These are phyloP conservation scores for Solanum paucissectum DNA, from an alignment of 257 asterid species.

Conservation along the genomic window DNA sequence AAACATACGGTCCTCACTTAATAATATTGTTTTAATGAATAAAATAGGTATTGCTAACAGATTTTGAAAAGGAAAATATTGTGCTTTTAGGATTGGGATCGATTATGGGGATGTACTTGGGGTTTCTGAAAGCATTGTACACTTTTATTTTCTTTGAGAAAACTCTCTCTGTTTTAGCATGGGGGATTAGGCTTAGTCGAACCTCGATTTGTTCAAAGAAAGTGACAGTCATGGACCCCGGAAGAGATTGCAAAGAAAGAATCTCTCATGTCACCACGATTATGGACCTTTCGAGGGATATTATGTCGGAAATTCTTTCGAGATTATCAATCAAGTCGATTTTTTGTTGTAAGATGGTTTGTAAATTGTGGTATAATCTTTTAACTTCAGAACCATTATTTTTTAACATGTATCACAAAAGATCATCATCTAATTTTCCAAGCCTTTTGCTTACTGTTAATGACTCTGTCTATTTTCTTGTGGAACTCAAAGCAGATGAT, in stretches of 20 bases:
- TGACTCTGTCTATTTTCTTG: background rate
- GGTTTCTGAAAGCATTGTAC: no score
- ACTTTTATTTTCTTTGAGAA: no score
- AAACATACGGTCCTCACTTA: background rate
- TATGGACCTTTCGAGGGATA: background rate
- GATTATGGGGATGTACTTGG: no score
- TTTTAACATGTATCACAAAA: background rate
- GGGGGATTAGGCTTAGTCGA: no score
- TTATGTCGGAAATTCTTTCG: background rate
- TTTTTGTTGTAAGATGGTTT: background rate
- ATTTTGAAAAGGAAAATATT: no score
- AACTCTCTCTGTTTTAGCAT: no score
- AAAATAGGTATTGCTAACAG: no score
- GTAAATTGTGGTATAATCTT: background rate
- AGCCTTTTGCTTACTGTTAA: background rate
- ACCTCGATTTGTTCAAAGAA: no score
- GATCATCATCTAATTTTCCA: background rate
- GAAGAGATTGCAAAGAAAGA: no score
- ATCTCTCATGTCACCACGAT: background rate
- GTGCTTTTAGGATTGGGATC: no score
- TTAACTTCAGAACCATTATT: background rate
- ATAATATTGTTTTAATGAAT: no score
- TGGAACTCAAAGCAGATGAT: background rate
- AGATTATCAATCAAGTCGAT: background rate
- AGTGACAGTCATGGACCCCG: no score